Evolutionary conservation across 257 asterid species (phyloP).

Genomic region (Rubia yunnanensis): DNA sequence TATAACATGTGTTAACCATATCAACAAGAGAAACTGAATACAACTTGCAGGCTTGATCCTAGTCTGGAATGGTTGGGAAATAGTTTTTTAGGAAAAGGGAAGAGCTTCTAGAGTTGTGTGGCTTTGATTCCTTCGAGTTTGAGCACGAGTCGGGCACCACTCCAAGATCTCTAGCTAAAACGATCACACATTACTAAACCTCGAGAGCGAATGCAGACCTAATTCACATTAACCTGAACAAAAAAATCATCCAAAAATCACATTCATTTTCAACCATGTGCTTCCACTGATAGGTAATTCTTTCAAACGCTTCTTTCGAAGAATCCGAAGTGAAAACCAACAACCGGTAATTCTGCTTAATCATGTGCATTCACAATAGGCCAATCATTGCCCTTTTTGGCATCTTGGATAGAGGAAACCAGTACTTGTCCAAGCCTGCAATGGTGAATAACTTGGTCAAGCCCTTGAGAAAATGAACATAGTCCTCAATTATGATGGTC

Average conservation of each 20-base stretch:
- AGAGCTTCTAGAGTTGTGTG: conserved; percentile 61
- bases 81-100: conserved; percentile 80
- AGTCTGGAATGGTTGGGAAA: conserved; percentile 85
- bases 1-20: conserved; percentile 63
- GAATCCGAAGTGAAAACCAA: conserved; percentile 95
- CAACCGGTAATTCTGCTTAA: conserved; percentile 54
- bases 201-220: conserved; percentile 16
- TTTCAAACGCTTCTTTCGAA: conserved; percentile 80
- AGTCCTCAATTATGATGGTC: conserved; percentile 92
- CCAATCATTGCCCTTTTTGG: conserved; percentile 95
- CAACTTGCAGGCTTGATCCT: conserved; percentile 85
- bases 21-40: conserved; percentile 66
- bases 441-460: conserved; percentile 58
- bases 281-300: conserved; percentile 89
- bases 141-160: conserved; percentile 67
- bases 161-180: conserved; percentile 95
- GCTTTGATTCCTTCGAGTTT: conserved; percentile 82
- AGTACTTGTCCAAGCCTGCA: conserved; percentile 86
- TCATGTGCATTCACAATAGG: conserved; percentile 68
- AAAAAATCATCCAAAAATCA: conserved; percentile 26
- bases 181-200: conserved; percentile 16
- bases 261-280: conserved; percentile 93
- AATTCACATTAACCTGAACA: conserved; percentile 9
- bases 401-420: conserved; percentile 86
- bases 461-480: conserved; percentile 80